Conservation (phyloP, 208 protist genomes). For the Leishmania turanica region DNA sequence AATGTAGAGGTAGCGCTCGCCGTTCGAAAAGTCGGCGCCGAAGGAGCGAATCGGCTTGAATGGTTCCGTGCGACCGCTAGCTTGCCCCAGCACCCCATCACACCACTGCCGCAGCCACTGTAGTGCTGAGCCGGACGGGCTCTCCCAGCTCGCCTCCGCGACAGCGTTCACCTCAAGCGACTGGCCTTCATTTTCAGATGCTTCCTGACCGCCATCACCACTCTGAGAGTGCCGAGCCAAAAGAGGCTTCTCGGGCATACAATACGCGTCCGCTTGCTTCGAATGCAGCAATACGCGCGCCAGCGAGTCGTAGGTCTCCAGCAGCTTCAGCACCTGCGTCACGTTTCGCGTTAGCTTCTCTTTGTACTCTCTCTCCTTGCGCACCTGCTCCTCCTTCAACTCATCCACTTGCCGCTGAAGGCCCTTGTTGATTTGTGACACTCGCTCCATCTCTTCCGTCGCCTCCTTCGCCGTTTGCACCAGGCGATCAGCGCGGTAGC, state of each 20-base stretch:
- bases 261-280: slow-evolving; percentile 14
- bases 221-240: background rate
- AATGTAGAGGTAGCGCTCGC: slow-evolving; percentile 59
- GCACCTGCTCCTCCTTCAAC: slow-evolving; percentile 50
- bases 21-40: slow-evolving; percentile 65
- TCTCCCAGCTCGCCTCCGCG: slow-evolving; percentile 1
- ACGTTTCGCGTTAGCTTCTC: slow-evolving; percentile 40
- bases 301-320: slow-evolving; percentile 40
- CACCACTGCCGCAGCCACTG: slow-evolving; percentile 64
- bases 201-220: background rate
- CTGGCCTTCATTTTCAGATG: background rate
- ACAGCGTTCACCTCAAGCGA: background rate
- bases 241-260: slow-evolving; percentile 5
- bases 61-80: slow-evolving; percentile 7
- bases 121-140: slow-evolving; percentile 10
- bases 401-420: slow-evolving; percentile 37
- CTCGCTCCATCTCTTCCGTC: slow-evolving; percentile 41
- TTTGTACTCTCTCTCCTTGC: slow-evolving; percentile 56
- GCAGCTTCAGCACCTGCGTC: slow-evolving; percentile 27
- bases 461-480: slow-evolving; percentile 56
- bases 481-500: slow-evolving; percentile 77
- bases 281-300: slow-evolving; percentile 22
- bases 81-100: slow-evolving; percentile 44
- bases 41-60: slow-evolving; percentile 45
- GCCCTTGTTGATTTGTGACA: slow-evolving; percentile 38